These are phyloP conservation scores for Neofusicoccum ribis DNA, from an alignment of 2,329 filamentous ascomycete genomes.

Conservation along the genomic window DNA sequence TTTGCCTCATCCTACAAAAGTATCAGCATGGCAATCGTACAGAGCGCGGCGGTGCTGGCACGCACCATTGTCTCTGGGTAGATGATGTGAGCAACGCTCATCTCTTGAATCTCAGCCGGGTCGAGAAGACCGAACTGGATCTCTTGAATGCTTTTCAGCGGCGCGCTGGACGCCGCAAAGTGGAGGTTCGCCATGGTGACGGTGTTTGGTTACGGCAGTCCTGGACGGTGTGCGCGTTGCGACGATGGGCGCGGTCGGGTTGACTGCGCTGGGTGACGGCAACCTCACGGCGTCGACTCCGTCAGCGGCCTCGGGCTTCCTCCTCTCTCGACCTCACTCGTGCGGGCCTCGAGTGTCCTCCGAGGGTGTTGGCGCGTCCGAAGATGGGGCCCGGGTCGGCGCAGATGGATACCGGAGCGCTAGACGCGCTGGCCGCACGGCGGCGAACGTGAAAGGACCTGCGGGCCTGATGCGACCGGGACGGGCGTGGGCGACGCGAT, in stretches of 20 bases:
- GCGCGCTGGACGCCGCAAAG: conserved; percentile 89
- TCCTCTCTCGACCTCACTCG: conserved; percentile 10
- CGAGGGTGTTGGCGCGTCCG: background rate
- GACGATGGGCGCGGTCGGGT: background rate
- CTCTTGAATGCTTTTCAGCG: conserved; percentile 96
- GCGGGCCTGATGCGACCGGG: conserved; percentile 22
- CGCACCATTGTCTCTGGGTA: conserved; percentile 94
- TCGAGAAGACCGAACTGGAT: conserved; percentile 98
- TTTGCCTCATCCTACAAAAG: conserved; percentile 74
- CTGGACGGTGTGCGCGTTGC: background rate
- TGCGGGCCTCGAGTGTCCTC: background rate
- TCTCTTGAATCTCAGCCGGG: conserved; percentile 97
- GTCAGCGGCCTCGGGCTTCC: conserved; percentile 3
- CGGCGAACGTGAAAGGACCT: conserved; percentile 27
- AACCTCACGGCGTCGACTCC: conserved; percentile 9
- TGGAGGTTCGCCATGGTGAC: conserved; percentile 76
- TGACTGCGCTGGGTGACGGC: conserved; percentile 4
- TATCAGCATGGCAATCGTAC: conserved; percentile 13
- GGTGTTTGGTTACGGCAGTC: background rate
- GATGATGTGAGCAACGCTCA: conserved; percentile 94
- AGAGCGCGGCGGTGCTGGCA: conserved; percentile 19
- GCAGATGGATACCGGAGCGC: conserved; percentile 30
- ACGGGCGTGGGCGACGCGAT: conserved; percentile 15
- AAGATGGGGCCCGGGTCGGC: conserved; percentile 7
- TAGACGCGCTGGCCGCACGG: conserved; percentile 29